Percentiles rank a stretch among this genome's conserved stretches.
Evolutionary conservation across 805 yeast genomes (phyloP).

Genomic region (Clavispora phyllophila): DNA sequence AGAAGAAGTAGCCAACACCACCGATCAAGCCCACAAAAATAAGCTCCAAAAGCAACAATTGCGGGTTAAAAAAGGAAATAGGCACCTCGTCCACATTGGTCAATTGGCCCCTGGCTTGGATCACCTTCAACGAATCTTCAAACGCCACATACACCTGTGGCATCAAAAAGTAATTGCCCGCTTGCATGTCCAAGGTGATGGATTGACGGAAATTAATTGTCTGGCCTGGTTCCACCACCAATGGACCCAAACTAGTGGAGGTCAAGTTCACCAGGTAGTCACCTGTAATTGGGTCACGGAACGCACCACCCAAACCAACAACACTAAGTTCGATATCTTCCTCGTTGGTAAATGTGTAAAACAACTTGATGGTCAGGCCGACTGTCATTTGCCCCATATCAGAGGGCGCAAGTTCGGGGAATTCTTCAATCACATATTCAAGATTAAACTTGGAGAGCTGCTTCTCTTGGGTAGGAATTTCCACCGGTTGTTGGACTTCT

Average conservation of each 20-base stretch:
- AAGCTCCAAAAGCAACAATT: conserved; percentile 58
- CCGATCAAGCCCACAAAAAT: conserved; percentile 32
- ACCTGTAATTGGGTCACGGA: conserved; percentile 52
- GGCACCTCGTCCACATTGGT: conserved; percentile 58
- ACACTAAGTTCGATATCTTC: conserved; percentile 43
- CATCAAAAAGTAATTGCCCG: conserved; percentile 52
- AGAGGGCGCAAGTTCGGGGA: conserved; percentile 31
- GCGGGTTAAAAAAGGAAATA: conserved; percentile 68
- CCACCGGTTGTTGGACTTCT: neutral
- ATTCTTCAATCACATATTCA: conserved; percentile 45
- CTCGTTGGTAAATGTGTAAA: conserved; percentile 53
- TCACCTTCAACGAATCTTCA: conserved; percentile 45
- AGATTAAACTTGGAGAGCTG: conserved; percentile 36
- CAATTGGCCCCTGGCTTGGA: conserved; percentile 55
- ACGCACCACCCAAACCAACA: conserved; percentile 66
- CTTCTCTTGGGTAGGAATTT: conserved; percentile 3
- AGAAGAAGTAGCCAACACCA: conserved; percentile 39
- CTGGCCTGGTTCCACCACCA: conserved; percentile 47
- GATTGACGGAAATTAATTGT: conserved; percentile 50
- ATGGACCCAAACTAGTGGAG: conserved; percentile 58
- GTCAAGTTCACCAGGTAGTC: conserved; percentile 57
- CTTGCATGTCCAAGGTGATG: conserved; percentile 52
- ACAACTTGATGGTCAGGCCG: conserved; percentile 50
- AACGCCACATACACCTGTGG: conserved; percentile 55
- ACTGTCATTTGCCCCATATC: conserved; percentile 41